Base-by-base conservation (phyloP, 306 rosid species). In the Gastrolobium bilobum region DNA sequence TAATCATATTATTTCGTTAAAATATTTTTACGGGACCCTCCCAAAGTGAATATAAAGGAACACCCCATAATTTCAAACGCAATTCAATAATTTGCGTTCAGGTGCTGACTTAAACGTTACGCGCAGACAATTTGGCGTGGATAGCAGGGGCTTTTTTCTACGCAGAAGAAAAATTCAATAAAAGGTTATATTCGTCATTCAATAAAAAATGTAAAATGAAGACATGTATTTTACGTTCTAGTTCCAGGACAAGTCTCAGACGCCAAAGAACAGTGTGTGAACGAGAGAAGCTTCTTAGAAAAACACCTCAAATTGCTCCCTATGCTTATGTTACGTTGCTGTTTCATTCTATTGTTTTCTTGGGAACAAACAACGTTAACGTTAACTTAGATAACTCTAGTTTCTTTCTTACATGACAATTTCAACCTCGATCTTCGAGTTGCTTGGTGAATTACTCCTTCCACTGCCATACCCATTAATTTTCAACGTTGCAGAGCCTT, bases 131-230 rank as follows among this genome's bases (percentile, higher is more conserved):
- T 33, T 34, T 63, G 69, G 33, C 64, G 44, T 40, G 66, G 0
- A 9, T 2, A 29, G 2, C 2, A 4, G 2, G 57, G 57, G 56
- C 39, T 3, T 78, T 3, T 78, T 78, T 78, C 4, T 5, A 1
- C 31, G 37, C 15, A 6, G 31, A 37, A 1, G 2, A 47, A 39
- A 14, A 38, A 10, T 11, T 57, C 33, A 57, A 11, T 4, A 0
- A 66, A 66, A 84, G 81, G 71, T 3, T 60, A 77, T 26, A 65
- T 44, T 46, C 10, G 83, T 73, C 72, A 46, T 54, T 66, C 3
- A 15, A 26, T 7, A 14, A 11, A 13, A 10, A 6, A 2, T 0
- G 13, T 3, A 20, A 84, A 61, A 43, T 14, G 60, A 74, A 37
- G 33, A 29, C 66, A 38, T 29, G 42, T 34, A 11, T 14, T 64